phyloP scores from a whole-genome alignment of 257 asterid species.

The Solanum okadae region DNA sequence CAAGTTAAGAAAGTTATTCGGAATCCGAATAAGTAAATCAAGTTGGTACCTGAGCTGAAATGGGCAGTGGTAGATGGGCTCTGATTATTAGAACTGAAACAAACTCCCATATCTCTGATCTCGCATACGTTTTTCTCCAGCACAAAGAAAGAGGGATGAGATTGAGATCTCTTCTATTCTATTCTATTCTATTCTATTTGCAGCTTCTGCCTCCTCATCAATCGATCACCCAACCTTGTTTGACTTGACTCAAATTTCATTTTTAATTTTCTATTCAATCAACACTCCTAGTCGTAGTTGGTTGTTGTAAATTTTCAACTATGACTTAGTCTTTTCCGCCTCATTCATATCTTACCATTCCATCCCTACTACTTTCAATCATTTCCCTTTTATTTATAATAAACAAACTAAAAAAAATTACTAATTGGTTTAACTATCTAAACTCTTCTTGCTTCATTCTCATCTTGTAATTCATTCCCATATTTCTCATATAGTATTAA shows the following conservation, averaged over 20 bases:
- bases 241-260: background rate
- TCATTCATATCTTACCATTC: background rate
- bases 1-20: too few relatives aligned
- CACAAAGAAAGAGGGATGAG: background rate
- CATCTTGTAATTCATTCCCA: too few relatives aligned
- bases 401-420: too few relatives aligned
- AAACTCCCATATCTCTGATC: constrained; percentile 1
- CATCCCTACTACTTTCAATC: too few relatives aligned
- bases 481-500: too few relatives aligned
- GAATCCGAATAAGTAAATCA: background rate
- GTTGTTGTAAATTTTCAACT: background rate
- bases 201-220: background rate
- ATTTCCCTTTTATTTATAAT: too few relatives aligned
- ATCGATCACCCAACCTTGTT: background rate
- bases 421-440: too few relatives aligned
- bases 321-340: background rate
- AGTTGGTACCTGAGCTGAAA: background rate
- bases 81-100: background rate
- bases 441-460: too few relatives aligned
- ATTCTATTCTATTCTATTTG: background rate
- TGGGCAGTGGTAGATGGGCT: background rate
- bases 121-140: background rate
- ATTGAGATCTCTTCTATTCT: background rate
- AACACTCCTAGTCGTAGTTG: background rate
- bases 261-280: background rate